These are phyloP conservation scores for Russula earlei DNA, from an alignment of 768 basidiomycete genomes.

Conservation along the genomic window DNA sequence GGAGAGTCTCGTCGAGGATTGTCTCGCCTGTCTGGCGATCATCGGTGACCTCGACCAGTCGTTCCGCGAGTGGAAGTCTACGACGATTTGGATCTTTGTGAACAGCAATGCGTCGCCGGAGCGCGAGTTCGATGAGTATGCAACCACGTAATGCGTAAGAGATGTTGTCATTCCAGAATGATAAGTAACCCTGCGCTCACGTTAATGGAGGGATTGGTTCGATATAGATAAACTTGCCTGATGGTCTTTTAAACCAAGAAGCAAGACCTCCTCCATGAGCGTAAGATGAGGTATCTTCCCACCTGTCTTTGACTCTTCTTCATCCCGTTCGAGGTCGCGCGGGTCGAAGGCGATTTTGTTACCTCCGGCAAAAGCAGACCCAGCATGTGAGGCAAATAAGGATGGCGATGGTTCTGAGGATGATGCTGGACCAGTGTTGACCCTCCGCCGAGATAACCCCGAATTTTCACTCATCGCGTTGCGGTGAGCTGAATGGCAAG, in stretches of 20 bases:
- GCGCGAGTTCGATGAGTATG: slow-evolving; percentile 92
- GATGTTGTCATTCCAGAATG: slow-evolving; percentile 99
- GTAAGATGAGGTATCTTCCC: slow-evolving; percentile 80
- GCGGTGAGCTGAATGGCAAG: background rate
- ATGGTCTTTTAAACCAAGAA: slow-evolving; percentile 93
- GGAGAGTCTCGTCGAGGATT: slow-evolving; percentile 88
- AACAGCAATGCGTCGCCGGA: slow-evolving; percentile 89
- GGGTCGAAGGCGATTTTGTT: slow-evolving; percentile 91
- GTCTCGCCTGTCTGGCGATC: slow-evolving; percentile 93
- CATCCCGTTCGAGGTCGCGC: slow-evolving; percentile 69
- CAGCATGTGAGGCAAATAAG: slow-evolving; percentile 42
- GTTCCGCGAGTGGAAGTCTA: slow-evolving; percentile 66
- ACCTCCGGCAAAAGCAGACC: slow-evolving; percentile 79
- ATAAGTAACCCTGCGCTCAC: slow-evolving; percentile 69
- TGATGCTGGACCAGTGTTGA: slow-evolving; percentile 33
- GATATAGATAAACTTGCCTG: slow-evolving; percentile 45
- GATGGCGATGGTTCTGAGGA: slow-evolving; percentile 28
- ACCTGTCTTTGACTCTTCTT: slow-evolving; percentile 52
- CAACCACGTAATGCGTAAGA: slow-evolving; percentile 98
- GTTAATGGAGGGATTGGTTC: background rate
- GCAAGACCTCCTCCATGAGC: slow-evolving; percentile 92
- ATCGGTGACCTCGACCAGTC: slow-evolving; percentile 85
- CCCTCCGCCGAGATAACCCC: slow-evolving; percentile 50
- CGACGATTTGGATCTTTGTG: slow-evolving; percentile 75
- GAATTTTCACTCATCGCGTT: slow-evolving; percentile 10